phyloP scores from a whole-genome alignment of 2,329 filamentous ascomycete genomes.

The Setomelanomma holmii region DNA sequence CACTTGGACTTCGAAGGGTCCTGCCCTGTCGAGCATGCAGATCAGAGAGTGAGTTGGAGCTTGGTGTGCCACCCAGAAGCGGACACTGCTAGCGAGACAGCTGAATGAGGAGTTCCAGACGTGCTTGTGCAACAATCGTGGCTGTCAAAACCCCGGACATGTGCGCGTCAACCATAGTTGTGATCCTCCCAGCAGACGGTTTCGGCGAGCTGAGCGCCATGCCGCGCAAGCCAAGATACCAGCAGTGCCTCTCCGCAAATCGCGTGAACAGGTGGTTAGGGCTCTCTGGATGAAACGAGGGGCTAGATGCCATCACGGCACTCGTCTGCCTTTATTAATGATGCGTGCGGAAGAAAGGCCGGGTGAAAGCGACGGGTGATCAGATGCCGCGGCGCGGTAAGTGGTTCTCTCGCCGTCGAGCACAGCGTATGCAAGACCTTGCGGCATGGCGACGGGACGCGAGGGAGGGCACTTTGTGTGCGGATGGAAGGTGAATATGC shows the following conservation, averaged over 20 bases:
- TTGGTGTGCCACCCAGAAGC: constrained; percentile 5
- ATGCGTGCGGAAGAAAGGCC: constrained; percentile 33
- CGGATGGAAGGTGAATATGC: constrained; percentile 1
- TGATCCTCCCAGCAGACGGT: background rate
- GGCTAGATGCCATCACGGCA: constrained; percentile 14
- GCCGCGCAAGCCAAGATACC: constrained; percentile 4
- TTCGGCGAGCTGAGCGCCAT: constrained; percentile 6
- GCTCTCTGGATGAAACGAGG: constrained; percentile 30
- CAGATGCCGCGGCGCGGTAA: constrained; percentile 10
- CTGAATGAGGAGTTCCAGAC: constrained; percentile 1
- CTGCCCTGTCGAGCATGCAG: constrained; percentile 21
- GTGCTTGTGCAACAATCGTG: constrained; percentile 8
- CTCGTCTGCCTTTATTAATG: constrained; percentile 28
- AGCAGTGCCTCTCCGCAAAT: constrained; percentile 13
- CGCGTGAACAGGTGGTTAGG: constrained; percentile 23
- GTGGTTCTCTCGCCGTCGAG: background rate
- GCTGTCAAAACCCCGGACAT: constrained; percentile 13
- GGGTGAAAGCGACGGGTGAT: constrained; percentile 34
- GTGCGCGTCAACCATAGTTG: constrained; percentile 2
- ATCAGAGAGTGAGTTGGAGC: constrained; percentile 13
- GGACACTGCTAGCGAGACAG: constrained; percentile 3
- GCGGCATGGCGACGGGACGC: background rate
- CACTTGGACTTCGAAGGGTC: constrained; percentile 5
- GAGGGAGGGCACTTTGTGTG: background rate
- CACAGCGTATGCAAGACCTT: background rate